phyloP scores from a whole-genome alignment of 2,329 filamentous ascomycete species.

The Trichoderma koningiopsis region DNA sequence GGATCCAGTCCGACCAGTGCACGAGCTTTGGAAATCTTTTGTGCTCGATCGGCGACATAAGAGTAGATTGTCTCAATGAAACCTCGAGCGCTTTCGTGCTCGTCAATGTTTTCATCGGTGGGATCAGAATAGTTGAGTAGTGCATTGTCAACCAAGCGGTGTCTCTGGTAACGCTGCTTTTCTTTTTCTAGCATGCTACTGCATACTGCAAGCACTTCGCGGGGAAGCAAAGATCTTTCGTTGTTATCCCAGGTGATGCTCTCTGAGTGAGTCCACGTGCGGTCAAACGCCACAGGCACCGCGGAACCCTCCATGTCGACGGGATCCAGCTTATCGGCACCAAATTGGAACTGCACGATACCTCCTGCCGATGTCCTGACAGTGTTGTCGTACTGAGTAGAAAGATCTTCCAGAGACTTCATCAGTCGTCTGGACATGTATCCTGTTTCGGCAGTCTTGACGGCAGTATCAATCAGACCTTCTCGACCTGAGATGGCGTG shows the following conservation, averaged over 20 bases:
- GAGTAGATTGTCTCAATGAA: constrained; percentile 79
- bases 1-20: constrained; percentile 52
- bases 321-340: constrained; percentile 92
- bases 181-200: constrained; percentile 68
- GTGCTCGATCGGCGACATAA: constrained; percentile 66
- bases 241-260: constrained; percentile 76
- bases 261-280: constrained; percentile 84
- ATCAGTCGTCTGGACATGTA: constrained; percentile 98
- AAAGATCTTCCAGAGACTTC: constrained; percentile 96
- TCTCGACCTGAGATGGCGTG: constrained; percentile 98
- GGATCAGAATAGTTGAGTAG: constrained; percentile 69
- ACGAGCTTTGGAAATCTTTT: constrained; percentile 60
- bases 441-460: constrained; percentile 97
- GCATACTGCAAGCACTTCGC: constrained; percentile 71
- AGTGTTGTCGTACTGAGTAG: constrained; percentile 90
- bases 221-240: constrained; percentile 71
- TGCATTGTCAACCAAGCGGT: constrained; percentile 63
- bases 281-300: constrained; percentile 86
- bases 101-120: constrained; percentile 70
- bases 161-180: constrained; percentile 63
- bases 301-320: constrained; percentile 97
- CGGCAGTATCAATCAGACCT: constrained; percentile 96
- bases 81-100: constrained; percentile 77
- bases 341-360: constrained; percentile 96
- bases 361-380: constrained; percentile 86